phyloP scores from a whole-genome alignment of 1,284 basidiomycete genomes.

The Boletus sp. region DNA sequence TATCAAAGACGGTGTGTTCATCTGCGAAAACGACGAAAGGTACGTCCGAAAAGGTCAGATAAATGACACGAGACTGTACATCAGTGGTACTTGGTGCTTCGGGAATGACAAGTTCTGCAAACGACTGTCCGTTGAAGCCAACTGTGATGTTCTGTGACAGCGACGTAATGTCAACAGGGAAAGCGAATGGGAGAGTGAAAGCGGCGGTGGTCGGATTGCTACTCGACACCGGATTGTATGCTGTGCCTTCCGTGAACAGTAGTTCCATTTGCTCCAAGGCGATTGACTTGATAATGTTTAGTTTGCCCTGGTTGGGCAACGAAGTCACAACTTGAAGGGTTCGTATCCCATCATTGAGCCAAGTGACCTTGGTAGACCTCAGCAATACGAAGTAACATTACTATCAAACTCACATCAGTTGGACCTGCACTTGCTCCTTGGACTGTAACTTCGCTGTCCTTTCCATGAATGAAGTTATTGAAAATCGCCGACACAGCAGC shows the following conservation, averaged over 20 bases:
- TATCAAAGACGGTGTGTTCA: conserved; percentile 53
- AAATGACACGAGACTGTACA: conserved; percentile 58
- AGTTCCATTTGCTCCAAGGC: conserved; percentile 60
- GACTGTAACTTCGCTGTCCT: conserved; percentile 59
- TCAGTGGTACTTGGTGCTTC: conserved; percentile 60
- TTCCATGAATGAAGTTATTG: conserved; percentile 70
- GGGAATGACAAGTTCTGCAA: conserved; percentile 64
- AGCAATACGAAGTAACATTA: conserved; percentile 4
- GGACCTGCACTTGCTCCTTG: conserved; percentile 64
- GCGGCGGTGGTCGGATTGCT: conserved; percentile 58
- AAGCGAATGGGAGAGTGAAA: conserved; percentile 68
- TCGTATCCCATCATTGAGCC: conserved; percentile 76
- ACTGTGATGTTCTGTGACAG: conserved; percentile 62
- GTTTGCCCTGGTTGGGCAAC: conserved; percentile 61
- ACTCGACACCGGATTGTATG: conserved; percentile 57
- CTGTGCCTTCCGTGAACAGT: conserved; percentile 53
- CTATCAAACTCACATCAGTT: conserved; percentile 42
- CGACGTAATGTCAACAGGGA: conserved; percentile 65
- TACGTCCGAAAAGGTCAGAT: conserved; percentile 57
- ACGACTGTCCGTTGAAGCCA: conserved; percentile 49
- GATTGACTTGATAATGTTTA: conserved; percentile 67
- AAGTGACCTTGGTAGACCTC: conserved; percentile 47
- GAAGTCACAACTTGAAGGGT: conserved; percentile 56
- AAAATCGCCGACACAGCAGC: conserved; percentile 63
- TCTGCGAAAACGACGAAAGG: conserved; percentile 57